These are phyloP conservation scores for Blastobotrys raffinosifermentans DNA, from an alignment of 1,139 yeast genomes.

Conservation along the genomic window DNA sequence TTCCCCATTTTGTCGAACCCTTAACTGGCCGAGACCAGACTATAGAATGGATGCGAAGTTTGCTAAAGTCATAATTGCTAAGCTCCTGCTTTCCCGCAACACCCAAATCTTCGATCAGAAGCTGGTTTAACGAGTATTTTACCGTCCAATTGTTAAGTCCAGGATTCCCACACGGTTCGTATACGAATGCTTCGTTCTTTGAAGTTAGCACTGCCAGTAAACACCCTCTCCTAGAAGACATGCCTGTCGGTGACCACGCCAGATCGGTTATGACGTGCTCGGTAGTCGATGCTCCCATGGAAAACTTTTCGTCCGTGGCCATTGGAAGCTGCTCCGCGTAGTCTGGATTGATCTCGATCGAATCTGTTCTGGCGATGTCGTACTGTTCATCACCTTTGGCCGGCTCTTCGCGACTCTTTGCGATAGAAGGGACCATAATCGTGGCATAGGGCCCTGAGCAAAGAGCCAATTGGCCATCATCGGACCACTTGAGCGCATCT, in stretches of 20 bases:
- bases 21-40: constrained; percentile 14
- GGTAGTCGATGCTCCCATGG: constrained; percentile 15
- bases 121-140: constrained; percentile 10
- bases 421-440: constrained; percentile 12
- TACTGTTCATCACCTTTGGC: constrained; percentile 13
- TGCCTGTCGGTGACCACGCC: constrained; percentile 24
- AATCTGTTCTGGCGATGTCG: constrained; percentile 14
- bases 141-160: constrained; percentile 17
- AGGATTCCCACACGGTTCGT: constrained; percentile 18
- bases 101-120: constrained; percentile 12
- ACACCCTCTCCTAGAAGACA: constrained; percentile 15
- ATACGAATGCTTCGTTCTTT: constrained; percentile 18
- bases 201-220: constrained; percentile 17
- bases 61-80: constrained; percentile 1
- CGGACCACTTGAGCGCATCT: constrained; percentile 22
- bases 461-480: constrained; percentile 22
- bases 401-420: constrained; percentile 10
- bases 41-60: constrained; percentile 14
- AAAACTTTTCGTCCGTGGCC: constrained; percentile 15
- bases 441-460: constrained; percentile 14
- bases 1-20: constrained; percentile 18
- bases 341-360: constrained; percentile 11
- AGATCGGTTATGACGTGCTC: constrained; percentile 18
- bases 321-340: constrained; percentile 7
- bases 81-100: not conserved